Conservation (phyloP, 192 early-diverging fungal species). For the Coemansia sp. region DNA sequence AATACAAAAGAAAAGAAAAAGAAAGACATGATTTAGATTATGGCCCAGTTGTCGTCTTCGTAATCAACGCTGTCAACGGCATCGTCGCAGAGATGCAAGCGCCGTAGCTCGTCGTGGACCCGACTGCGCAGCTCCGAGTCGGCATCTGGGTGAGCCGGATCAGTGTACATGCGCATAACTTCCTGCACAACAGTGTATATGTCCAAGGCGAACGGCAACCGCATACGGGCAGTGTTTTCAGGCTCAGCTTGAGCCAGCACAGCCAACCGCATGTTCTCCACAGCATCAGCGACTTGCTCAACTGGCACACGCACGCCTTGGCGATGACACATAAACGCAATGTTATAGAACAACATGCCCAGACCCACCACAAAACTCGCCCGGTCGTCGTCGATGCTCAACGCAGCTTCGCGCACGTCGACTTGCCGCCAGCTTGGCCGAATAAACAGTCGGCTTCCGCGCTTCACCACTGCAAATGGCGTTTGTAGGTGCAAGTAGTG, state of each 20-base stretch:
- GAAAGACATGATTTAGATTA: slow-evolving; percentile 19
- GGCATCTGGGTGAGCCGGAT: slow-evolving; percentile 7
- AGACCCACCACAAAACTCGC: slow-evolving; percentile 45
- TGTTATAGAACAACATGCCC: slow-evolving; percentile 45
- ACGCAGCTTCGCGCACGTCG: slow-evolving; percentile 36
- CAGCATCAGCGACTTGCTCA: slow-evolving; percentile 32
- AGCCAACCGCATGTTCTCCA: slow-evolving; percentile 37
- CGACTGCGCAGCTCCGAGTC: slow-evolving; percentile 21
- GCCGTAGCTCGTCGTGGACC: slow-evolving; percentile 35
- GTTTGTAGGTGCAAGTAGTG: slow-evolving; percentile 41
- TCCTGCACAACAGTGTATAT: slow-evolving; percentile 36
- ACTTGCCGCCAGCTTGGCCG: slow-evolving; percentile 41
- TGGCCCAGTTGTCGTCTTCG: slow-evolving; percentile 50
- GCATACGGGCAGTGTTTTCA: slow-evolving; percentile 15
- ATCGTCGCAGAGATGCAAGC: slow-evolving; percentile 50
- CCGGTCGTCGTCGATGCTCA: slow-evolving; percentile 26
- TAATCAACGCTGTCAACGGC: slow-evolving; percentile 37
- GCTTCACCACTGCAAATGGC: slow-evolving; percentile 43
- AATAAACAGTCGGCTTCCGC: slow-evolving; percentile 38
- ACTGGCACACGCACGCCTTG: slow-evolving; percentile 34
- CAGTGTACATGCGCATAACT: slow-evolving; percentile 33
- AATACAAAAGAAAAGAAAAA: neutral
- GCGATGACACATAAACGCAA: slow-evolving; percentile 40
- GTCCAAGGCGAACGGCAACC: slow-evolving; percentile 34
- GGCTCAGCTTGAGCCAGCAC: slow-evolving; percentile 24